phyloP scores from a whole-genome alignment of 2,329 filamentous ascomycete genomes.

The Xylariaceae sp. region DNA sequence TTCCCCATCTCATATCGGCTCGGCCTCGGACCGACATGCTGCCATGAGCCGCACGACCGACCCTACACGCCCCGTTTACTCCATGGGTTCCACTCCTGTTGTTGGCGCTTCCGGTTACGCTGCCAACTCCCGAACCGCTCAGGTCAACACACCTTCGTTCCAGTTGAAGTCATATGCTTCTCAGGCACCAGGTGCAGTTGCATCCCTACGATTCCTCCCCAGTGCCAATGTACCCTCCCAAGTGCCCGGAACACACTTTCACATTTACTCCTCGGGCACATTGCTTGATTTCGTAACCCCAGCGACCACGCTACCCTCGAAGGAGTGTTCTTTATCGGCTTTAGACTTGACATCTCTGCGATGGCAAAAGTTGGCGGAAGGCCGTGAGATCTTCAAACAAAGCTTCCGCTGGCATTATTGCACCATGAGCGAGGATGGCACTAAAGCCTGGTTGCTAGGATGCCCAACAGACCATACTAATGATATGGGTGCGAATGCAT shows the following conservation, averaged over 20 bases:
- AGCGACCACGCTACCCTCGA: conserved; percentile 75
- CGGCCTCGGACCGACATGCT: conserved; percentile 43
- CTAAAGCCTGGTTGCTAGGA: conserved; percentile 94
- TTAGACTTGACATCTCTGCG: conserved; percentile 80
- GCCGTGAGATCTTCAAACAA: conserved; percentile 83
- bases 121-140: conserved; percentile 61
- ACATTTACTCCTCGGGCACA: conserved; percentile 87
- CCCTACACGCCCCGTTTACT: conserved; percentile 50
- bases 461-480: conserved; percentile 71
- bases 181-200: conserved; percentile 82
- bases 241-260: conserved; percentile 88
- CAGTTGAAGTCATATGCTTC: conserved; percentile 70
- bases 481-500: conserved; percentile 61
- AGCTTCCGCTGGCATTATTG: conserved; percentile 99
- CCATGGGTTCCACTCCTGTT: conserved; percentile 44
- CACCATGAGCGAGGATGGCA: conserved; percentile 89
- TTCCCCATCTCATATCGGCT: conserved; percentile 55
- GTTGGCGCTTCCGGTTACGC: conserved; percentile 60
- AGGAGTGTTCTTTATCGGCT: conserved; percentile 85
- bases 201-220: conserved; percentile 82
- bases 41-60: conserved; percentile 39
- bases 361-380: conserved; percentile 94
- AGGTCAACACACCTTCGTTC: conserved; percentile 61
- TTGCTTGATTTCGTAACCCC: conserved; percentile 93
- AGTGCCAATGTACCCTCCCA: conserved; percentile 83